Base-by-base conservation (phyloP, 192 early-diverging fungal genomes). In the Tieghemiomyces parasiticus region DNA sequence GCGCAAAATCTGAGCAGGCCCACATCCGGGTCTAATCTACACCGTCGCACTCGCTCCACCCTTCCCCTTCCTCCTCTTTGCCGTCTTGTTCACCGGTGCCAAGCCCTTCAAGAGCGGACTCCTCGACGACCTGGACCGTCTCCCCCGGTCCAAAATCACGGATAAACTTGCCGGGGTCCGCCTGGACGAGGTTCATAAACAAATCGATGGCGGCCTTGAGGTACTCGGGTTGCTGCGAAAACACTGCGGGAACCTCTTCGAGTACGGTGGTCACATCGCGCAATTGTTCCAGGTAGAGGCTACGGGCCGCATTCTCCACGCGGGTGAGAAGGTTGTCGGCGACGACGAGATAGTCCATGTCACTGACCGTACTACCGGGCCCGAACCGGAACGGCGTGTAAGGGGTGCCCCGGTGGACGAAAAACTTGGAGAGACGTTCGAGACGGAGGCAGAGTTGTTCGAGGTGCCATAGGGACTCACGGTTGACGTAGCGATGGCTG, bases 241-340 rank as follows among this genome's bases (percentile, higher is more conserved):
- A 56, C 24, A 56, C 54, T 1, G 34, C 54, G 24, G 54, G 54
- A 13, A 31, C 54, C 1, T 56, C 54, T 20, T 20, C 32, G 16
- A 56, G 32, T 1, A 33, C 54, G 16, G 29, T 29, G 2, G 33
- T 8, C 13, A 24, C 31, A 14, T 31, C 32, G 2, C 16, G 16
- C 13, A 34, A 20, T 24, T 56, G 31, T 34, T 35, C 13, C 31
- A 34, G 20, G 2, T 28, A 35, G 6, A 56, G 16, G 24, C 31
- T 33, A 29, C 54, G 54, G 16, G 31, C 20, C 12, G 54, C 54
- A 34, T 56, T 30, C 1, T 83, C 81, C 51, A 81, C 76, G 35
- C 79, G 69, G 19, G 71, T 75, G 20, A 83, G 63, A 47, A 78
- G 71, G 47, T 75, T 71, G 55, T 83, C 81, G 13, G 75, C 70